A percentile compares a stretch with the other conserved stretches of the same genome.
These are phyloP conservation scores for Podospora sp. DNA, from an alignment of 495 filamentous ascomycete genomes.

Conservation along the genomic window DNA sequence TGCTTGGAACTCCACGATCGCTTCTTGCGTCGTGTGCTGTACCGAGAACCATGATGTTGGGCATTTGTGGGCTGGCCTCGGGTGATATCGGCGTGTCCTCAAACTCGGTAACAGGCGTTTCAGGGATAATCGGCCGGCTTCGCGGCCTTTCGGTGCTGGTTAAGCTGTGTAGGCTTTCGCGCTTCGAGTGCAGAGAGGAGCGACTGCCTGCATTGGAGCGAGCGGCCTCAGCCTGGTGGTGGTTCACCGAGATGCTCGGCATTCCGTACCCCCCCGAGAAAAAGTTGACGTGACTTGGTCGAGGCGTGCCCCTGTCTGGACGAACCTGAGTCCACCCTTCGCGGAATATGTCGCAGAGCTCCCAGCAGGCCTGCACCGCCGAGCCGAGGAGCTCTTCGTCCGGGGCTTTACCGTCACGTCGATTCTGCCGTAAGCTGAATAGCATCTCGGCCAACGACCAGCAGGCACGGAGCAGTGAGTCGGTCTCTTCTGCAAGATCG, in stretches of 20 bases:
- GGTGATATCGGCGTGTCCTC: constrained; percentile 84
- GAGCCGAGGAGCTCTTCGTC: constrained; percentile 85
- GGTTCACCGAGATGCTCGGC: constrained; percentile 20
- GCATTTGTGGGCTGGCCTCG: constrained; percentile 69
- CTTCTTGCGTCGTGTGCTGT: constrained; percentile 51
- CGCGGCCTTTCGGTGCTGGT: constrained; percentile 36
- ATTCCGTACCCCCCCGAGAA: constrained; percentile 39
- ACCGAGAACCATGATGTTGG: constrained; percentile 84
- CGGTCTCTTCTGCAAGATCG: constrained; percentile 74
- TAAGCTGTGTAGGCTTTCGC: constrained; percentile 47
- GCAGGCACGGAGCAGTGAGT: constrained; percentile 80
- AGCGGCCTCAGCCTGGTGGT: constrained; percentile 33
- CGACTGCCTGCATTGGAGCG: constrained; percentile 44
- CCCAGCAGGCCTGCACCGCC: constrained; percentile 92
- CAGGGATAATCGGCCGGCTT: constrained; percentile 55
- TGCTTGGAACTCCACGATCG: constrained; percentile 37
- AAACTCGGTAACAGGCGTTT: constrained; percentile 91
- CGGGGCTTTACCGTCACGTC: constrained; percentile 66
- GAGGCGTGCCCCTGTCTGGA: constrained; percentile 83
- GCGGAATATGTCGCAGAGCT: constrained; percentile 89
- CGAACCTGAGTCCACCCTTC: constrained; percentile 91
- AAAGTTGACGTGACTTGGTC: constrained; percentile 77
- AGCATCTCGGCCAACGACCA: constrained; percentile 94
- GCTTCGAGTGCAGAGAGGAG: constrained; percentile 50
- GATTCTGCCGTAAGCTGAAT: constrained; percentile 86